Evolutionary conservation across 345 rosid genomes (phyloP).

Genomic region (Chamaenerion angustifolium): DNA sequence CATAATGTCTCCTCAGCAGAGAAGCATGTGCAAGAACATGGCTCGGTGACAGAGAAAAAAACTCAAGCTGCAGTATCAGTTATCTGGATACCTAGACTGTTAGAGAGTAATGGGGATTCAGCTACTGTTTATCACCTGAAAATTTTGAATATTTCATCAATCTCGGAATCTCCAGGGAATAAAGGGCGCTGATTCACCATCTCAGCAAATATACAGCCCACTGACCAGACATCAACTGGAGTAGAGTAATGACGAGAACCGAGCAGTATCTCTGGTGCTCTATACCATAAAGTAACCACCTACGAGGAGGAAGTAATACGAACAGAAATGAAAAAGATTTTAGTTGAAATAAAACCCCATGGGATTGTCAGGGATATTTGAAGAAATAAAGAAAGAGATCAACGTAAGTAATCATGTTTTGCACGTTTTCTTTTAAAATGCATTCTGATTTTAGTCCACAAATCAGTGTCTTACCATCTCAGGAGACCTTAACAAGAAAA

Average conservation of each 20-base stretch:
- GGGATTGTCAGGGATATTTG: no score
- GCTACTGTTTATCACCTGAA: conserved; percentile 20
- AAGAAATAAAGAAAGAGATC: no score
- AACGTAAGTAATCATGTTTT: no score
- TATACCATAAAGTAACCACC: conserved; percentile 28
- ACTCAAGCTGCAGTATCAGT: not conserved
- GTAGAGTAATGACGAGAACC: conserved; percentile 24
- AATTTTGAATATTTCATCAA: conserved; percentile 21
- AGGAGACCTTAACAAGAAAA: no score
- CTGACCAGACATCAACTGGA: conserved; percentile 35
- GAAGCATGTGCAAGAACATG: no score
- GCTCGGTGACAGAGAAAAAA: no score
- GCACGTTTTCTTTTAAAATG: no score
- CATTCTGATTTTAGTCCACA: no score
- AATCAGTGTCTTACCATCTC: no score
- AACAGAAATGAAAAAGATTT: not conserved
- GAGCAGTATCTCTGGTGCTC: conserved; percentile 36
- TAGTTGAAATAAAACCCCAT: not conserved
- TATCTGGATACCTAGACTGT: not conserved
- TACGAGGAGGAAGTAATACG: conserved; percentile 4
- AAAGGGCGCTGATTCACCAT: conserved; percentile 23
- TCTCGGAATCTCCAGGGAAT: conserved; percentile 25
- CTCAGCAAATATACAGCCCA: conserved; percentile 43
- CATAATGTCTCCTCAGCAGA: no score
- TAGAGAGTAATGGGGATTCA: not conserved